Evolutionary conservation across 176 grass and related monocot species (phyloP), one percentile per base, ranked within the genome.

Genomic region (Musa troglodytarum): DNA sequence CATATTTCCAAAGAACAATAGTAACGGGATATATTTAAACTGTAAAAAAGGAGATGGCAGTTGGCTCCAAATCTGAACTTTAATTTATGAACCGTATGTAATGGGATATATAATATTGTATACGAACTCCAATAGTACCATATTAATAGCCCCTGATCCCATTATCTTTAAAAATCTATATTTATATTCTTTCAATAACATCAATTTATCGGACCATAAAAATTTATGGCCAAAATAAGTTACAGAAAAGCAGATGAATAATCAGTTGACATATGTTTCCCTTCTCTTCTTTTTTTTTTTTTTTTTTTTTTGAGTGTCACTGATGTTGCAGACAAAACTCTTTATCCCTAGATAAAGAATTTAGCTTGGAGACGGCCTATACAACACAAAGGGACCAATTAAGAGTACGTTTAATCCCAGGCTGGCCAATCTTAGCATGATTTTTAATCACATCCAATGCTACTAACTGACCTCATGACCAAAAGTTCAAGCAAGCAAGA

Each of bases 1-100:
- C 76, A 74, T 69, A 49, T 52, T 73, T 75, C 43, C 56, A 51
- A 82, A 76, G 10, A 56, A 65, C 71, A 71, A 24, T 79, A 16
- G 62, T 73, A 17, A 28, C 21, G 64, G n/a, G n/a, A n/a, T n/a
- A 2, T 11, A 14, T n/a, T 24, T 28, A 25, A 65, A 65, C 22
- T 65, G 22, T 25, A 65, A 25, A 22, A 3, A 56, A 43, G 12
- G 54, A 56, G 54, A 14, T 6, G 5, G 16, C 54, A 14, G 54
- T 56, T 56, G 54, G 16, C 54, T 56, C 54, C 16, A 56, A 56
- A 56, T 56, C 10, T 56, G 5, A 12, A 56, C 12, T 56, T 56
- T 16, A 56, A 56, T 56, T 3, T 56, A 56, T 15, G 10, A 56
- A 16, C 12, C 19, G 2, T 14, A 15, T 56, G 12, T 0, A 19